A percentile compares a stretch with the other conserved stretches of the same genome.
Conservation (phyloP, 163 green algal species). For the Chlorella variabilis region DNA sequence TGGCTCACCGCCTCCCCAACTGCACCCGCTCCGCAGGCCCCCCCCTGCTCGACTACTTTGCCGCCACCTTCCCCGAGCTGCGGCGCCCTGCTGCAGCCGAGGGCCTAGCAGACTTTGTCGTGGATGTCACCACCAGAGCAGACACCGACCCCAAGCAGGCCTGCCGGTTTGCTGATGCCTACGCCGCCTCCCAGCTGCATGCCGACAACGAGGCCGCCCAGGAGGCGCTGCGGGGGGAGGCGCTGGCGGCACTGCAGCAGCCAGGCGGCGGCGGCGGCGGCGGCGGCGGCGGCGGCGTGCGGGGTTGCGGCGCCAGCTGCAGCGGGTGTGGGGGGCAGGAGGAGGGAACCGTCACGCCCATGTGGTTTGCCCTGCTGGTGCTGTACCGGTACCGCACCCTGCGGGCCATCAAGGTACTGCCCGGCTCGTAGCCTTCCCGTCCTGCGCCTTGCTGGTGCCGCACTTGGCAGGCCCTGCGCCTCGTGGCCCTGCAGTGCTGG, state of each 20-base stretch:
- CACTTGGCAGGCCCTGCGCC: too few relatives aligned
- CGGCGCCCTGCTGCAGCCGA: constrained; percentile 28
- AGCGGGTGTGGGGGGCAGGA: neutral
- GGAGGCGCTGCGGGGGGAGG: constrained; percentile 23
- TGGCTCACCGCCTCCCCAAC: neutral
- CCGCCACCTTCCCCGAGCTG: constrained; percentile 3
- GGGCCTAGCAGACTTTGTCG: constrained; percentile 71
- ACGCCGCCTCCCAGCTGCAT: constrained; percentile 34
- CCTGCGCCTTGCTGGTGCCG: too few relatives aligned
- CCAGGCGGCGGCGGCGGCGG: neutral
- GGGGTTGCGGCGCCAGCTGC: neutral
- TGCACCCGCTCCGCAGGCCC: too few relatives aligned
- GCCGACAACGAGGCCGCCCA: constrained; percentile 31
- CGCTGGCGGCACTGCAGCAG: neutral
- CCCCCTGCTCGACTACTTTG: constrained; percentile 1
- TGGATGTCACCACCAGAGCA: constrained; percentile 76
- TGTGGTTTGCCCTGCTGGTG: constrained; percentile 20
- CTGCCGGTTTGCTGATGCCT: constrained; percentile 39
- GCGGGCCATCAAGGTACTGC: constrained; percentile 52
- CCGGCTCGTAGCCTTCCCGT: too few relatives aligned
- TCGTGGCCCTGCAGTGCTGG: too few relatives aligned
- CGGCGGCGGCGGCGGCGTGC: neutral
- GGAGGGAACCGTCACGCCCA: constrained; percentile 30
- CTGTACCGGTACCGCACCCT: constrained; percentile 58
- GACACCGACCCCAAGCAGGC: constrained; percentile 34